These are phyloP conservation scores for Schwanniomyces etchellsii DNA, from an alignment of 1,139 yeast genomes.

Conservation along the genomic window DNA sequence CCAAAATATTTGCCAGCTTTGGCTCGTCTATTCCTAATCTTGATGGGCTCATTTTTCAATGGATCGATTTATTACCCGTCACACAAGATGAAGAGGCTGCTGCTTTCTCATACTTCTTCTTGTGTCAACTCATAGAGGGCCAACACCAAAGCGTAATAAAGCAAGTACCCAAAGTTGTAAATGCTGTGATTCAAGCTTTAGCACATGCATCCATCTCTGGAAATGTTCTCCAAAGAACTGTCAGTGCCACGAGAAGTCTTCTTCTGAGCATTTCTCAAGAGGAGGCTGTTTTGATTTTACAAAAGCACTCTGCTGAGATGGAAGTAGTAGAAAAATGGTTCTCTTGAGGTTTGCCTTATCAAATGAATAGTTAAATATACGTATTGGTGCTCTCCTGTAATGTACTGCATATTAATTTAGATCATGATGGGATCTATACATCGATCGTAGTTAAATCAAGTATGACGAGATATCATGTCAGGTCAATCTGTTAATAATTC, in stretches of 20 bases:
- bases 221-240: conserved; percentile 59
- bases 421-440: neutral
- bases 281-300: conserved; percentile 62
- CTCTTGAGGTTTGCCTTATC: conserved; percentile 14
- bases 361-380: neutral
- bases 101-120: conserved; percentile 73
- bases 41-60: conserved; percentile 59
- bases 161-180: conserved; percentile 63
- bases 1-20: conserved; percentile 64
- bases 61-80: conserved; percentile 82
- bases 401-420: conserved; percentile 1
- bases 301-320: conserved; percentile 56
- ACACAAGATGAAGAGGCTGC: conserved; percentile 87
- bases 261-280: conserved; percentile 48
- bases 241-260: conserved; percentile 51
- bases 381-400: no score
- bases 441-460: conserved; percentile 1
- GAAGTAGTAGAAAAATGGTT: conserved; percentile 63
- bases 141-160: conserved; percentile 57
- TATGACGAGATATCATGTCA: no score
- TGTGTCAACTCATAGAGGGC: conserved; percentile 66
- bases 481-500: no score
- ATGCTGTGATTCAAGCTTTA: conserved; percentile 72
- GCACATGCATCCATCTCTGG: conserved; percentile 65
- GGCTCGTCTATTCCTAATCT: conserved; percentile 56